A percentile compares a stretch with the other conserved stretches of the same genome.
Evolutionary conservation across 805 yeast species (phyloP).

Genomic region (Pichia nakasei): DNA sequence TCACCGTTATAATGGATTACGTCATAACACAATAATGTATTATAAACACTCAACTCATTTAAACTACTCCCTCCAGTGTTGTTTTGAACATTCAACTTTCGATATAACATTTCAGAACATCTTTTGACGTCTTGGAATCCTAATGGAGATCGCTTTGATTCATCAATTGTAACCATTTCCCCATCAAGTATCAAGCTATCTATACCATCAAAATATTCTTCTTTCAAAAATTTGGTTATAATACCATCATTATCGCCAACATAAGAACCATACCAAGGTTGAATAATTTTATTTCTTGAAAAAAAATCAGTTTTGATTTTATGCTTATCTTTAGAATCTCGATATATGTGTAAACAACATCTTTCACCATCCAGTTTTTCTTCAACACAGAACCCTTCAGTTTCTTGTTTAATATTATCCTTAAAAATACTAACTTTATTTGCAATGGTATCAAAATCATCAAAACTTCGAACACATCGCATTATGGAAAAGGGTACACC

Average conservation of each 20-base stretch:
- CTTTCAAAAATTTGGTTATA: constrained; percentile 26
- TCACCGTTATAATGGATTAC: constrained; percentile 59
- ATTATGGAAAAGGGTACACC: constrained; percentile 68
- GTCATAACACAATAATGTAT: constrained; percentile 69
- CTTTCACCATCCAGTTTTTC: constrained; percentile 95
- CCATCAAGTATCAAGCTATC: constrained; percentile 61
- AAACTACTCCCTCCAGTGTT: too few species aligned
- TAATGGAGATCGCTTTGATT: constrained; percentile 34
- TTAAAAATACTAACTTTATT: constrained; percentile 29
- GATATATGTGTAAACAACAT: constrained; percentile 60
- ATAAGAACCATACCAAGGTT: constrained; percentile 41
- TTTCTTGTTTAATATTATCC: constrained; percentile 14
- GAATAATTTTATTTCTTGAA: constrained; percentile 60
- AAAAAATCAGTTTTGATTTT: constrained; percentile 54
- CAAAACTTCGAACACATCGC: constrained; percentile 48
- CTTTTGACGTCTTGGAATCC: constrained; percentile 79
- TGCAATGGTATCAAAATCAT: constrained; percentile 44
- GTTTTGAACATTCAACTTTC: not conserved
- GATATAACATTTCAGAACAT: constrained; percentile 1
- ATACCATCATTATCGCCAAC: constrained; percentile 18
- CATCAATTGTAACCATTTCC: constrained; percentile 88
- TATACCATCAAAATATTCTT: constrained; percentile 22
- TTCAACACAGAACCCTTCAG: constrained; percentile 52
- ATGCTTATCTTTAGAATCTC: constrained; percentile 31
- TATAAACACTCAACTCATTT: too few species aligned